Base-by-base conservation (phyloP, 2,329 filamentous ascomycete genomes). In the Sclerotiophoma versabilis region DNA sequence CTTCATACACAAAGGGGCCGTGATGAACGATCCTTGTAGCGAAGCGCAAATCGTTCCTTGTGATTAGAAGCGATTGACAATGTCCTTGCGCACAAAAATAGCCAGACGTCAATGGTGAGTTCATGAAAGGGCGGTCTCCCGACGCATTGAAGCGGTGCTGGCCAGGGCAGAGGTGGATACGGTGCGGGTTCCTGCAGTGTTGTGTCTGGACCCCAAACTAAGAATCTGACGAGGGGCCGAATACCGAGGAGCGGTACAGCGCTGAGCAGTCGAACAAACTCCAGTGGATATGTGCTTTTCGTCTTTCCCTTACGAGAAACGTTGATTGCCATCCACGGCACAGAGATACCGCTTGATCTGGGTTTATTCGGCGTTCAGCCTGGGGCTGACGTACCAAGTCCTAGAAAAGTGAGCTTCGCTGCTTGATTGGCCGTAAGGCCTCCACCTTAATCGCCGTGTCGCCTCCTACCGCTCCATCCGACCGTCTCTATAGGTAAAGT, bases 151-250 rank as follows among this genome's bases (percentile, higher is more conserved):
- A 46, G 45, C 38, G 19, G 34, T 41, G 46, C 30, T 54, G 46
- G 33, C 19, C 51, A 49, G 38, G 33, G 45, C 52, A 41, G 46
- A 37, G 25, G 36, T 55, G 36, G 46, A 42, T 41, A 27, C 47
- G 23, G 26, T 34, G 34, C 52, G 53, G 47, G 46, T 49, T 55
- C 52, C 52, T 50, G 46, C 52, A 37, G 38, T 32, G 41, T 49
- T 43, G 51, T 42, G 52, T 50, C 52, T 55, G 47, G 52, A 55
- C 42, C 42, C 44, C 36, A 27, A 42, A 51, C 37, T 49, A 50
- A 47, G 37, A 26, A 43, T 38, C 36, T 50, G 47, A 34, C 14
- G 36, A 29, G 41, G 39, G 42, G 41, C 53, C 47, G 42, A 51
- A 32, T 38, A 43, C 47, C 53, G 53, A 56, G 29, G 47, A 38